These are phyloP conservation scores for Aspergillus latus DNA, from an alignment of 2,329 filamentous ascomycete genomes.

Conservation along the genomic window DNA sequence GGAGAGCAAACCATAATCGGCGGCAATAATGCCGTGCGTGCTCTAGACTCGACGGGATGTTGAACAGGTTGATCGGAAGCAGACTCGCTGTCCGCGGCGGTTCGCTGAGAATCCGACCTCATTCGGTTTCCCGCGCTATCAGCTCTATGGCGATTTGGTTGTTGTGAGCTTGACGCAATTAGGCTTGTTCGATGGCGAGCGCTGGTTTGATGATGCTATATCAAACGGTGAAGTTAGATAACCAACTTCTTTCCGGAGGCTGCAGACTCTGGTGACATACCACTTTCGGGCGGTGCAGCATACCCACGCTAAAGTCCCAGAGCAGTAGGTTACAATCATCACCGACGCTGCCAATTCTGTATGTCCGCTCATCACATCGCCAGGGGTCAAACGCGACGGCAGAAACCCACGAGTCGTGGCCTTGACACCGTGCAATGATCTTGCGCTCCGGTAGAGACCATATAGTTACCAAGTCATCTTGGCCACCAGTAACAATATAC, in stretches of 20 bases:
- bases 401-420: constrained; percentile 94
- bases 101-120: constrained; percentile 69
- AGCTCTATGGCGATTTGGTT: constrained; percentile 61
- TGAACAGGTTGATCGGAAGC: constrained; percentile 62
- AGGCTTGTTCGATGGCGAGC: constrained; percentile 42
- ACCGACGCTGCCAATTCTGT: constrained; percentile 92
- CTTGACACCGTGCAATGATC: constrained; percentile 88
- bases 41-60: constrained; percentile 81
- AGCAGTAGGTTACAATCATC: constrained; percentile 87
- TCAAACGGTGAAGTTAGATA: constrained; percentile 3
- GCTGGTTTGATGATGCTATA: constrained; percentile 34
- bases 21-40: constrained; percentile 79
- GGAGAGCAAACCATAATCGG: constrained; percentile 74
- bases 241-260: not conserved
- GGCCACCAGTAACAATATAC: constrained; percentile 91
- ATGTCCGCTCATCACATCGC: constrained; percentile 93
- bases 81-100: constrained; percentile 40
- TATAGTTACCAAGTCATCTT: constrained; percentile 94
- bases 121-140: constrained; percentile 61
- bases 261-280: constrained; percentile 52
- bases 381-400: constrained; percentile 93
- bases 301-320: constrained; percentile 97
- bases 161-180: constrained; percentile 26
- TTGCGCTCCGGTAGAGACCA: constrained; percentile 84
- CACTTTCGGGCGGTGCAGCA: constrained; percentile 87